Evolutionary conservation across 2,329 filamentous ascomycete species (phyloP).

Genomic region (Cladorrhinum sp.): DNA sequence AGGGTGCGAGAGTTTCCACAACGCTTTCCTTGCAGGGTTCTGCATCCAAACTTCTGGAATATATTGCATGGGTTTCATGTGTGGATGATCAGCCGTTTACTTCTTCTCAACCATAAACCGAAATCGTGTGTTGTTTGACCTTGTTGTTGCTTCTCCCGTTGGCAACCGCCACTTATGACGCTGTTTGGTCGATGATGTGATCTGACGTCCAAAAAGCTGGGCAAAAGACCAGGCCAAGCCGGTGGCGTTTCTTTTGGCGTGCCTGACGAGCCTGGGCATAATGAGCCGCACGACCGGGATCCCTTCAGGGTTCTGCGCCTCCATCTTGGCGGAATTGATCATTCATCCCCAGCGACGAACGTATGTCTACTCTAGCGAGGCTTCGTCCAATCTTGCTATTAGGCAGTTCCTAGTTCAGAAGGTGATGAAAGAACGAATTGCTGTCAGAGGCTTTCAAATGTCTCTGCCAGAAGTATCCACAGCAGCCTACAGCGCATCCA

Average conservation of each 20-base stretch:
- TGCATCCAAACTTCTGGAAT: not conserved
- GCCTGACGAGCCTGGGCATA: not conserved
- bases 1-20: not conserved
- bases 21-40: not conserved
- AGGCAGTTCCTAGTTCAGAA: not conserved
- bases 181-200: constrained; percentile 2
- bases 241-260: constrained; percentile 1
- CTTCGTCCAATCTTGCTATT: not conserved
- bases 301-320: not conserved
- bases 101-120: not conserved
- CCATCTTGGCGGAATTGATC: not conserved
- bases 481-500: not conserved
- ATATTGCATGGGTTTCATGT: not conserved
- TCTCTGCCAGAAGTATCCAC: not conserved
- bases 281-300: constrained; percentile 4
- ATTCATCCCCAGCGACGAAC: not conserved
- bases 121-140: not conserved
- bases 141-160: not conserved
- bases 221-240: not conserved
- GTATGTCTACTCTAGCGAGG: not conserved
- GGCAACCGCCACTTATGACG: not conserved
- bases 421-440: not conserved
- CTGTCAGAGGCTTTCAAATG: not conserved
- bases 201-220: constrained; percentile 6
- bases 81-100: not conserved